phyloP scores from a whole-genome alignment of 108 stramenopile genomes.

The Cylindrotheca fusiformis region DNA sequence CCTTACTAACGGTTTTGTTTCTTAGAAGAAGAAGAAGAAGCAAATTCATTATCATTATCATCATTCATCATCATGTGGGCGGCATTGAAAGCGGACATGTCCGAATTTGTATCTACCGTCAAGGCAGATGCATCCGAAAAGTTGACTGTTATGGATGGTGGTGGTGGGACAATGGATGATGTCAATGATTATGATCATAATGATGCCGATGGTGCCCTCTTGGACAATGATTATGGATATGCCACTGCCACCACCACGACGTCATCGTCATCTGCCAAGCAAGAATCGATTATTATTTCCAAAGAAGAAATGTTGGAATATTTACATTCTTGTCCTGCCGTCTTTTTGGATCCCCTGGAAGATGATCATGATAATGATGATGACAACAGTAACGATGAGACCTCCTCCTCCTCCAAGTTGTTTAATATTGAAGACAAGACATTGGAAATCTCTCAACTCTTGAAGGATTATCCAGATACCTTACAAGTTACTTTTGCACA shows the following conservation, averaged over 20 bases:
- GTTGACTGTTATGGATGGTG: slow-evolving; percentile 12
- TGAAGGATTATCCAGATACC: slow-evolving; percentile 37
- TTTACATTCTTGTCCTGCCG: slow-evolving; percentile 14
- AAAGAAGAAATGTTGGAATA: slow-evolving; percentile 13
- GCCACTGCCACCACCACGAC: slow-evolving; percentile 5
- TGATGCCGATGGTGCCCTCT: neutral
- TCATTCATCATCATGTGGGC: slow-evolving; percentile 62
- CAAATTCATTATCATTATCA: too few relatives aligned
- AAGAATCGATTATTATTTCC: neutral
- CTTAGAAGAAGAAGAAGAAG: too few relatives aligned
- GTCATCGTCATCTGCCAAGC: neutral
- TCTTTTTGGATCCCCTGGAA: slow-evolving; percentile 1
- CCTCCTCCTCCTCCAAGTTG: neutral
- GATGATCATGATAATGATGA: slow-evolving; percentile 11
- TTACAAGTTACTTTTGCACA: slow-evolving; percentile 41
- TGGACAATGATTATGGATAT: slow-evolving; percentile 10
- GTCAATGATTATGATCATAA: slow-evolving; percentile 13
- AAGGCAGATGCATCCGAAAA: slow-evolving; percentile 32
- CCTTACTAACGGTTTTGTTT: too few relatives aligned
- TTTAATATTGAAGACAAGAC: slow-evolving; percentile 54
- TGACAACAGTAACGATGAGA: neutral
- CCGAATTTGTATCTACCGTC: slow-evolving; percentile 51
- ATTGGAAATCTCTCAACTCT: slow-evolving; percentile 48
- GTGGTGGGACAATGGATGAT: slow-evolving; percentile 17
- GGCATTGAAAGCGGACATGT: slow-evolving; percentile 41